Conservation (phyloP, 1,139 yeast genomes). For the Barnettozyma hawaiiensis region DNA sequence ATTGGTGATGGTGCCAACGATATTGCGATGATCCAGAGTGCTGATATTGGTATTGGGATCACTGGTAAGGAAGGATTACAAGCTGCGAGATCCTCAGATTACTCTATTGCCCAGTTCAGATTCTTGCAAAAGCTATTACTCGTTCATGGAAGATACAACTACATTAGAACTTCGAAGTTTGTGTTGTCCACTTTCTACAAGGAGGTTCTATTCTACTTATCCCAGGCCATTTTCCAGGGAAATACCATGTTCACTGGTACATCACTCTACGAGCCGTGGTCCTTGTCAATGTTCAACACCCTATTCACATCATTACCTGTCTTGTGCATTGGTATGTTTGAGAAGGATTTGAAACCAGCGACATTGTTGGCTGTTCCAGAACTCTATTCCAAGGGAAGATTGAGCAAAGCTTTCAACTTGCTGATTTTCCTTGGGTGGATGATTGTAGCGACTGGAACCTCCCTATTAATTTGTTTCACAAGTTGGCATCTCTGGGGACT, state of each 20-base stretch:
- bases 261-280: slow-evolving; percentile 92
- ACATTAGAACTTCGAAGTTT: slow-evolving; percentile 85
- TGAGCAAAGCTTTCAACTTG: slow-evolving; percentile 70
- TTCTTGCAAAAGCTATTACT: slow-evolving; percentile 72
- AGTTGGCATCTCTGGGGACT: slow-evolving; percentile 67
- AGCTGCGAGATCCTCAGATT: slow-evolving; percentile 94
- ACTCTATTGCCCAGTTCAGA: slow-evolving; percentile 91
- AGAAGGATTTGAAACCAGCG: slow-evolving; percentile 81
- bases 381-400: slow-evolving; percentile 71
- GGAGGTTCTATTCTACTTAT: slow-evolving; percentile 80
- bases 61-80: slow-evolving; percentile 96
- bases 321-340: slow-evolving; percentile 90
- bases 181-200: slow-evolving; percentile 93
- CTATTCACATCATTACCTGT: slow-evolving; percentile 92
- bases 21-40: slow-evolving; percentile 98
- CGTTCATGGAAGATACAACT: slow-evolving; percentile 95
- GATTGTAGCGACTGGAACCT: slow-evolving; percentile 66
- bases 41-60: slow-evolving; percentile 95
- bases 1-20: slow-evolving; percentile 99
- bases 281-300: slow-evolving; percentile 94
- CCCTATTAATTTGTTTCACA: slow-evolving; percentile 65
- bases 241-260: slow-evolving; percentile 89
- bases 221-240: slow-evolving; percentile 85
- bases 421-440: slow-evolving; percentile 73
- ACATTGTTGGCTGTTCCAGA: slow-evolving; percentile 92